Conservation (phyloP, 257 asterid genomes). For the Dorcoceras hygrometricum region DNA sequence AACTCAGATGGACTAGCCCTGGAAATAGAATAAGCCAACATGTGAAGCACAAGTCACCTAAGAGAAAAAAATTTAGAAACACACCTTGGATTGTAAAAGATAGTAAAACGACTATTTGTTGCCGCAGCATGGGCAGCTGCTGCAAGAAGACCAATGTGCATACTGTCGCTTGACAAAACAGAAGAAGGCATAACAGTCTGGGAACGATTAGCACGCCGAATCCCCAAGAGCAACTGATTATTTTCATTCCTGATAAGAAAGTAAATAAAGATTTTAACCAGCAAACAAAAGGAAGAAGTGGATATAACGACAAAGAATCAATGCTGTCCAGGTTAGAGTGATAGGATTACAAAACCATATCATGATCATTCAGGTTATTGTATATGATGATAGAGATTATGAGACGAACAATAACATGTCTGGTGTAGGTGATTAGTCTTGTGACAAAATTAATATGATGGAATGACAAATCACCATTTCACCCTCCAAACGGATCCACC, state of each 20-base stretch:
- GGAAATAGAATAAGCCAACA: slow-evolving; percentile 28
- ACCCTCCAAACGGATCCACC: neutral
- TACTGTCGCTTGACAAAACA: slow-evolving; percentile 88
- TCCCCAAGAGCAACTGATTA: slow-evolving; percentile 81
- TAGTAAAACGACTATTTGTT: slow-evolving; percentile 84
- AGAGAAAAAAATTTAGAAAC: slow-evolving; percentile 11
- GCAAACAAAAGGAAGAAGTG: neutral
- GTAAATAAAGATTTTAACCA: neutral
- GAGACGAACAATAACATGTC: too few relatives aligned
- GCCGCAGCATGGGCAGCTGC: slow-evolving; percentile 98
- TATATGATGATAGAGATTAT: neutral
- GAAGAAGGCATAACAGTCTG: slow-evolving; percentile 92
- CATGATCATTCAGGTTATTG: neutral
- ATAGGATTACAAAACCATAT: too few relatives aligned
- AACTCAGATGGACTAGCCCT: slow-evolving; percentile 93
- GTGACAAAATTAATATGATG: neutral
- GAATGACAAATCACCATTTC: neutral
- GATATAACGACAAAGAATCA: neutral
- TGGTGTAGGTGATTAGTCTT: neutral
- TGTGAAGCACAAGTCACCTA: slow-evolving; percentile 10
- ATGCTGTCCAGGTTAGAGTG: neutral
- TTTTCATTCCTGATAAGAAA: slow-evolving; percentile 67
- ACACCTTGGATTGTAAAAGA: slow-evolving; percentile 88
- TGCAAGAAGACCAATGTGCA: slow-evolving; percentile 97
- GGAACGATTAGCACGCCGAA: slow-evolving; percentile 82